Conservation (phyloP, 371 early-diverging fungal species). For the Amoeboaphelidium protococcarum region DNA sequence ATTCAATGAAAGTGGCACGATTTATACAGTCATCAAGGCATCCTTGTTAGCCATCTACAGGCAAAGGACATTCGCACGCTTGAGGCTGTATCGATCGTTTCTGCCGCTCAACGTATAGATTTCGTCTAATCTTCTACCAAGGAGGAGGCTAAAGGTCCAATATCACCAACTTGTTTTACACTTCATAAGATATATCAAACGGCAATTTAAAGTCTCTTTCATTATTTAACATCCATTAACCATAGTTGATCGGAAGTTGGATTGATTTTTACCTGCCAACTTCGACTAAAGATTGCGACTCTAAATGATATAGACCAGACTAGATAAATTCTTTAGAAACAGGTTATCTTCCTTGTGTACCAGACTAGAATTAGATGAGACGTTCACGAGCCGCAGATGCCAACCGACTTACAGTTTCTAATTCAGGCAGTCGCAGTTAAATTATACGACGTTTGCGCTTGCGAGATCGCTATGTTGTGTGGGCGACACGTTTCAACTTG, state of each 20-base stretch:
- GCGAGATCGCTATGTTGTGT: too few species aligned
- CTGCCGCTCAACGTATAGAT: slow-evolving; percentile 41
- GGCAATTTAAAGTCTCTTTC: background rate
- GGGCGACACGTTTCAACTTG: too few species aligned
- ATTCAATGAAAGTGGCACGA: slow-evolving; percentile 48
- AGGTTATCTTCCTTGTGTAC: background rate
- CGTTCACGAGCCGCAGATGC: too few species aligned
- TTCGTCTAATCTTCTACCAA: background rate
- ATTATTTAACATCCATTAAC: background rate
- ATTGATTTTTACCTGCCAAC: background rate
- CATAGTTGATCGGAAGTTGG: background rate
- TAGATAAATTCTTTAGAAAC: background rate
- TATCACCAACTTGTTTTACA: too few species aligned
- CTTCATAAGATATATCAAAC: background rate
- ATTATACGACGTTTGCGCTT: too few species aligned
- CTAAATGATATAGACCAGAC: background rate
- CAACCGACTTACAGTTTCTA: too few species aligned
- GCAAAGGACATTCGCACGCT: slow-evolving; percentile 31
- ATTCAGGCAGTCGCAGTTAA: background rate
- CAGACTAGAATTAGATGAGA: background rate
- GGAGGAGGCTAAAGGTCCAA: background rate
- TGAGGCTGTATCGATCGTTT: slow-evolving; percentile 19
- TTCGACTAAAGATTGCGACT: background rate
- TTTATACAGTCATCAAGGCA: slow-evolving; percentile 52
- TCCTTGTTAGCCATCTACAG: slow-evolving; percentile 23